Evolutionary conservation across 1,284 basidiomycete genomes (phyloP), one percentile per base, ranked within the genome.

Genomic region (Fomitopsis pinicola): DNA sequence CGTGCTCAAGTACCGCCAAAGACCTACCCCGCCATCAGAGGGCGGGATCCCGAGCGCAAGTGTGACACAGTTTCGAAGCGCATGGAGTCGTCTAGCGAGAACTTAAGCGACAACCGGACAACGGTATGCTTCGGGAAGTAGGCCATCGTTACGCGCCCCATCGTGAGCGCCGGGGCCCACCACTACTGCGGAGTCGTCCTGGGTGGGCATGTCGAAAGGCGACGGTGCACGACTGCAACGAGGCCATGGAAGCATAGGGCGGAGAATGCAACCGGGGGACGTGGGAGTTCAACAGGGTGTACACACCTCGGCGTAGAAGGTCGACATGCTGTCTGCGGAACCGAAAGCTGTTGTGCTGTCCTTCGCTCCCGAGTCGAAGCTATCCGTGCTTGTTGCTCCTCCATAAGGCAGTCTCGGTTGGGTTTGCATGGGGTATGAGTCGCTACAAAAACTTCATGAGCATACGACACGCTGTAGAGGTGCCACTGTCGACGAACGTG

Each of bases 241-340:
- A 46, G 45, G 45, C 22, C 26, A 3, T 7, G 22, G 22, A 28
- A 10, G 17, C 19, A 46, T 10, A 12, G 26, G 45, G 22, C 14
- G 12, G 48, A 30, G 14, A 33, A 30, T 7, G 48, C 48, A 50
- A 15, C 28, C 28, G 5, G 17, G 28, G 30, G 58, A 22, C 17
- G 5, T 38, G 52, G 22, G 22, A 57, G 19, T 9, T n/a, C 5
- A 40, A 28, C 8, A 17, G 5, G 38, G 1, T 66, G 44, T 12
- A 65, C 82, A 62, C 58, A 89, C 91, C 81, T 93, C 91, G 55
- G 82, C 78, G 69, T 92, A 92, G 75, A 93, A 92, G 17, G 80
- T 75, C 1, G 82, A 76, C 89, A 91, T 92, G 67, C 76, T 73
- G 69, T 89, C 87, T 1, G 73, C 75, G 46, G 74, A 70, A 55